Percentiles rank a stretch among this genome's conserved stretches.
These are phyloP conservation scores for Purpureocillium lavendulum DNA, from an alignment of 2,329 filamentous ascomycete genomes.

Conservation along the genomic window DNA sequence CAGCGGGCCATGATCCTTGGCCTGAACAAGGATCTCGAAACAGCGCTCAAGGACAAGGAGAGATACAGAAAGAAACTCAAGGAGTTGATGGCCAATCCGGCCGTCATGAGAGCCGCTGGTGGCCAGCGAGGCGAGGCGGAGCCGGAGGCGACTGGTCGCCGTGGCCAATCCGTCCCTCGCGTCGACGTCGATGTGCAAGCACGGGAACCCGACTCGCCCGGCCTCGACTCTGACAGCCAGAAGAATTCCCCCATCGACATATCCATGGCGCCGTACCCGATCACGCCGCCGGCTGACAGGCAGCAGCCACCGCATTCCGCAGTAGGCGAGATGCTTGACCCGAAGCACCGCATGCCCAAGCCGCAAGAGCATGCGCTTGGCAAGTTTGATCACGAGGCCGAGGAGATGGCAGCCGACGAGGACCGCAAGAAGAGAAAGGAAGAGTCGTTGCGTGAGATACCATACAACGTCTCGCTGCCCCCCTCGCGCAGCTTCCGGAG, in stretches of 20 bases:
- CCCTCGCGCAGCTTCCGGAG: slow-evolving; percentile 48
- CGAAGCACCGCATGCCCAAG: slow-evolving; percentile 51
- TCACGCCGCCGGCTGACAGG: slow-evolving; percentile 53
- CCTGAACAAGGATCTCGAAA: slow-evolving; percentile 88
- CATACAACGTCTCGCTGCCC: slow-evolving; percentile 42
- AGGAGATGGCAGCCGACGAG: slow-evolving; percentile 38
- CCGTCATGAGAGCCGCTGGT: slow-evolving; percentile 20
- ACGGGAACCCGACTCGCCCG: slow-evolving; percentile 29
- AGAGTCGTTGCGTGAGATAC: slow-evolving; percentile 33
- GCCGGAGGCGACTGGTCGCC: background rate
- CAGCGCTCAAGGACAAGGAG: slow-evolving; percentile 87
- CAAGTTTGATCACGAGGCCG: slow-evolving; percentile 46
- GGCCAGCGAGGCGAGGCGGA: slow-evolving; percentile 9
- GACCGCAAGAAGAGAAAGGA: slow-evolving; percentile 37
- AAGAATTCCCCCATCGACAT: slow-evolving; percentile 53
- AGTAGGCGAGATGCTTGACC: slow-evolving; percentile 44
- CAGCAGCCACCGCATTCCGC: slow-evolving; percentile 30
- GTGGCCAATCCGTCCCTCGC: slow-evolving; percentile 10
- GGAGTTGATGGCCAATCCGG: slow-evolving; percentile 48
- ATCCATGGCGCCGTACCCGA: slow-evolving; percentile 53
- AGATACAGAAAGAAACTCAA: slow-evolving; percentile 87
- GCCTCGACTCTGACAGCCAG: slow-evolving; percentile 39
- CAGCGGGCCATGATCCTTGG: slow-evolving; percentile 89
- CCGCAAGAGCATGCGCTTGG: slow-evolving; percentile 51
- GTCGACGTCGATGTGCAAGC: slow-evolving; percentile 14